Conservation (phyloP, 805 yeast genomes). For the Schizosaccharomyces cryophilus region DNA sequence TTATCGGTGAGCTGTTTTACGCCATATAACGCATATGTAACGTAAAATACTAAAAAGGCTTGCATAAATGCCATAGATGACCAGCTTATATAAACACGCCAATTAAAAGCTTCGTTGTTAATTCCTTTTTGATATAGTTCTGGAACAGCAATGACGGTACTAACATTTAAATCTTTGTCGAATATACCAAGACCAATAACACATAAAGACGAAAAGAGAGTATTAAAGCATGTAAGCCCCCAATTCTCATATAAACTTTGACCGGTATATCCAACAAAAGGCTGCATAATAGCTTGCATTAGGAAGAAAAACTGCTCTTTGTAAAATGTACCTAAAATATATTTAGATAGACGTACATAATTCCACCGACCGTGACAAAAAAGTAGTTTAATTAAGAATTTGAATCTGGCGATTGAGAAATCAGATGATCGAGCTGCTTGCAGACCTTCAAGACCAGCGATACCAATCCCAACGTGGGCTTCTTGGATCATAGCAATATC, state of each 20-base stretch:
- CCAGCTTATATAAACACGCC: slow-evolving; percentile 52
- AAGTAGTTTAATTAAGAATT: slow-evolving; percentile 55
- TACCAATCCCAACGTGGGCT: slow-evolving; percentile 94
- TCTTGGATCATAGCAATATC: slow-evolving; percentile 98
- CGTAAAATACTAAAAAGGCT: slow-evolving; percentile 38
- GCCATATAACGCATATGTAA: slow-evolving; percentile 31
- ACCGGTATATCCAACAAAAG: slow-evolving; percentile 74
- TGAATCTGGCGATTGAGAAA: slow-evolving; percentile 82
- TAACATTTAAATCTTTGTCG: slow-evolving; percentile 70
- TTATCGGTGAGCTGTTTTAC: slow-evolving; percentile 37
- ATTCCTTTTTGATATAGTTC: slow-evolving; percentile 40
- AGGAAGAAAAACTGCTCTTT: slow-evolving; percentile 76
- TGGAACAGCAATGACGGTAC: slow-evolving; percentile 76
- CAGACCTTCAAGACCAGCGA: slow-evolving; percentile 88
- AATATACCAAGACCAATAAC: slow-evolving; percentile 88
- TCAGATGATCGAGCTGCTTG: slow-evolving; percentile 93
- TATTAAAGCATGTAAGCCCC: slow-evolving; percentile 93
- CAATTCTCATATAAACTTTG: slow-evolving; percentile 82
- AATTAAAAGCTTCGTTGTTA: slow-evolving; percentile 44
- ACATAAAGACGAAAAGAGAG: slow-evolving; percentile 78
- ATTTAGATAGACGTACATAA: slow-evolving; percentile 73
- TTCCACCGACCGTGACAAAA: slow-evolving; percentile 92
- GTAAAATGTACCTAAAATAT: slow-evolving; percentile 80
- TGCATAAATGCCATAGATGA: slow-evolving; percentile 49
- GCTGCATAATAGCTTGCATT: slow-evolving; percentile 68